phyloP scores from a whole-genome alignment of 345 rosid species.

The Raphanus sativus region DNA sequence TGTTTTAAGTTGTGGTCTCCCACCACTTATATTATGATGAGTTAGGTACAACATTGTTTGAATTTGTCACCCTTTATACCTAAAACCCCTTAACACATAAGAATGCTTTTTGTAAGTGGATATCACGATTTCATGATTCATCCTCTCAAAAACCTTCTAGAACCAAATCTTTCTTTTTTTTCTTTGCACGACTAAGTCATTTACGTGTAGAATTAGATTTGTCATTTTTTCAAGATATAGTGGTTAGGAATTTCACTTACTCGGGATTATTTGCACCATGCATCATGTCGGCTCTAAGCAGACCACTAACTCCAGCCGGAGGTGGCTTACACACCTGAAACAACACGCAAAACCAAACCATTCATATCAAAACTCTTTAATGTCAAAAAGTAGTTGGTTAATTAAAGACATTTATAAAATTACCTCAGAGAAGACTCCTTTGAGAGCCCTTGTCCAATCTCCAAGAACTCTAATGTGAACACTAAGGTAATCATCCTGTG shows the following conservation, averaged over 20 bases:
- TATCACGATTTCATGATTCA: slow-evolving; percentile 22
- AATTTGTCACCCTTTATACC: background rate
- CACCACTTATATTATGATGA: slow-evolving; percentile 18
- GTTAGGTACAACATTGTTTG: slow-evolving; percentile 17
- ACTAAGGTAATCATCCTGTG: slow-evolving; percentile 71
- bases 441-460: slow-evolving; percentile 78
- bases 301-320: slow-evolving; percentile 62
- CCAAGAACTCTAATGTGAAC: slow-evolving; percentile 76
- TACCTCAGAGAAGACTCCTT: slow-evolving; percentile 66
- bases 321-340: slow-evolving; percentile 66
- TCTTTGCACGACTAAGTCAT: slow-evolving; percentile 13
- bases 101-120: slow-evolving; percentile 30
- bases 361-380: slow-evolving; percentile 7
- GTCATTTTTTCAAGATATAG: slow-evolving; percentile 26
- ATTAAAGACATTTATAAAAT: background rate
- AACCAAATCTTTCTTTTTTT: slow-evolving; percentile 11
- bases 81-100: background rate
- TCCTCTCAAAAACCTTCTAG: slow-evolving; percentile 27
- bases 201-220: background rate
- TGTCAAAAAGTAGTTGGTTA: background rate
- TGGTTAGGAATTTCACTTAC: slow-evolving; percentile 45
- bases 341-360: background rate
- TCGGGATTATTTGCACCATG: slow-evolving; percentile 53
- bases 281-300: slow-evolving; percentile 56
- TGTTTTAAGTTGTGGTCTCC: slow-evolving; percentile 27